phyloP scores from a whole-genome alignment of 1,139 yeast genomes.

The Kodamaea sp. region DNA sequence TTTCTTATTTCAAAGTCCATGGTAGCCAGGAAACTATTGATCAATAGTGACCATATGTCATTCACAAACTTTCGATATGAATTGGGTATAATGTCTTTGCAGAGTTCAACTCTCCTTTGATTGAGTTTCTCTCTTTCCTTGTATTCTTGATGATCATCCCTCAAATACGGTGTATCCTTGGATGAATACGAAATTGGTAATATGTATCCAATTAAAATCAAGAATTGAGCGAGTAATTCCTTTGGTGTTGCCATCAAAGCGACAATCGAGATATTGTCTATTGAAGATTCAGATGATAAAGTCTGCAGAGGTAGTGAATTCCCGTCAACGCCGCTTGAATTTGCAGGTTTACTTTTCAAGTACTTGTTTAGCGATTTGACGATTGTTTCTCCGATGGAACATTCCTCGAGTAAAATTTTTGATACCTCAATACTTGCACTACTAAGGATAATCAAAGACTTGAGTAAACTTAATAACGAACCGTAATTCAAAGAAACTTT shows the following conservation, averaged over 20 bases:
- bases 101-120: conserved; percentile 28
- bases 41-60: conserved; percentile 58
- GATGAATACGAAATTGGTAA: conserved; percentile 49
- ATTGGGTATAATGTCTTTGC: conserved; percentile 22
- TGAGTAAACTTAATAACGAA: conserved; percentile 42
- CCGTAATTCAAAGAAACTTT: conserved; percentile 29
- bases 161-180: conserved; percentile 34
- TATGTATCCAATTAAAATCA: conserved; percentile 58
- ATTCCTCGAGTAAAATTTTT: conserved; percentile 36
- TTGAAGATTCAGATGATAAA: background rate
- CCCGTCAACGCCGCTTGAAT: background rate
- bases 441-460: conserved; percentile 41
- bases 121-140: conserved; percentile 30
- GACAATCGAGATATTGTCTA: conserved; percentile 47
- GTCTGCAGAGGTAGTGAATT: background rate
- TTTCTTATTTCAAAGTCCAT: conserved; percentile 70
- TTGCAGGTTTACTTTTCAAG: conserved; percentile 16
- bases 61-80: conserved; percentile 46
- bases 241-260: conserved; percentile 76
- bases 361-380: conserved; percentile 46
- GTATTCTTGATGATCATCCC: conserved; percentile 24
- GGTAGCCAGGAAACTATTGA: conserved; percentile 73
- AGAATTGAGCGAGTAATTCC: conserved; percentile 56
- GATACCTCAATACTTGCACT: conserved; percentile 46
- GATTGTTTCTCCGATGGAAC: conserved; percentile 45